A percentile compares a stretch with the other conserved stretches of the same genome.
phyloP scores from a whole-genome alignment of 2,329 filamentous ascomycete species.

The Simplicillium sp. region DNA sequence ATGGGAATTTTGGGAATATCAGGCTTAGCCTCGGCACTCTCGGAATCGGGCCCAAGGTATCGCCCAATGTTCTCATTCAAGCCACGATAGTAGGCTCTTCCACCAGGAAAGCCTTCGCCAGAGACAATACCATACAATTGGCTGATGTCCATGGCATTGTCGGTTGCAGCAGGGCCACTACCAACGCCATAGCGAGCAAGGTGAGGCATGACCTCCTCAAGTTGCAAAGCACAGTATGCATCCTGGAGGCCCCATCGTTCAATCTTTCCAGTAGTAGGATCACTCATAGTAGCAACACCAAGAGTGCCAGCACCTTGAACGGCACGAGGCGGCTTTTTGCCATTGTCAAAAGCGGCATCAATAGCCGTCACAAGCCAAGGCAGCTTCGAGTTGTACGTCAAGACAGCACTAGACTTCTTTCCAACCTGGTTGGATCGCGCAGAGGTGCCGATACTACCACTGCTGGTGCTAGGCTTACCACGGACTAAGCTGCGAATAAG shows the following conservation, averaged over 20 bases:
- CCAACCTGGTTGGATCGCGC: conserved; percentile 39
- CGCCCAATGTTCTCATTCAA: conserved; percentile 66
- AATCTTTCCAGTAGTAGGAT: conserved; percentile 65
- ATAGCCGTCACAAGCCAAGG: conserved; percentile 71
- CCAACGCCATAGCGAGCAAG: conserved; percentile 70
- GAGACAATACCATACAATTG: conserved; percentile 74
- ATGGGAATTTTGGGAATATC: conserved; percentile 72
- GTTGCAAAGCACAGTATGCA: conserved; percentile 64
- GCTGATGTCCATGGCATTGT: conserved; percentile 87
- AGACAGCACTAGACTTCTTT: conserved; percentile 62
- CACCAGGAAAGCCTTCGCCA: conserved; percentile 79
- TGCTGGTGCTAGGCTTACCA: conserved; percentile 63
- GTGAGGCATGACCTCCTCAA: conserved; percentile 66
- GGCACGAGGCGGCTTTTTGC: conserved; percentile 67
- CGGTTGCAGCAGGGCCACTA: conserved; percentile 65
- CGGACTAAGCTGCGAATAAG: conserved; percentile 72
- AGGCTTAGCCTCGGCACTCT: conserved; percentile 50
- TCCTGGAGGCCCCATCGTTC: conserved; percentile 78
- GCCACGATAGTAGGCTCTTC: conserved; percentile 68
- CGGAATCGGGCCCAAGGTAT: conserved; percentile 56
- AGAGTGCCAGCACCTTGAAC: conserved; percentile 77
- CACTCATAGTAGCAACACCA: conserved; percentile 70
- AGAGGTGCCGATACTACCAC: conserved; percentile 40
- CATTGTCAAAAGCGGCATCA: conserved; percentile 64
- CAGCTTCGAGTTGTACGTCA: conserved; percentile 80